phyloP scores from a whole-genome alignment of 1,284 basidiomycete species.

The Austroboletus niveus region DNA sequence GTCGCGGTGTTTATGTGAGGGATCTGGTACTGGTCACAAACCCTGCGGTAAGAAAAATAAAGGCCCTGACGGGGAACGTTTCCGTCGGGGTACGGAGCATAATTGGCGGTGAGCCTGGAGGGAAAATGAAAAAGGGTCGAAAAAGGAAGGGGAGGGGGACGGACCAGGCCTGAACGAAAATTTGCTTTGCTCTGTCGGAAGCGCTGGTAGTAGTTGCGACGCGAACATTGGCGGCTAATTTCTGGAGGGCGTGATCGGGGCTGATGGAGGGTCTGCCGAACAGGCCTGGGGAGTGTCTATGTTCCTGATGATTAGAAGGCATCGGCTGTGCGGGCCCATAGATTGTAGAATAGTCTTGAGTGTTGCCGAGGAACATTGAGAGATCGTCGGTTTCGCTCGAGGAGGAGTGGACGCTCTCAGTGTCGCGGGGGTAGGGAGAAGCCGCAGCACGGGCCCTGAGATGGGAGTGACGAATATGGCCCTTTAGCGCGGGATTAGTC shows the following conservation, averaged over 20 bases:
- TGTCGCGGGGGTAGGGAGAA: conserved; percentile 79
- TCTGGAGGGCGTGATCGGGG: conserved; percentile 76
- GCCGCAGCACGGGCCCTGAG: conserved; percentile 73
- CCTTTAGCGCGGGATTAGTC: conserved; percentile 68
- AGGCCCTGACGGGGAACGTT: conserved; percentile 86
- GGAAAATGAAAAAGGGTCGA: conserved; percentile 18
- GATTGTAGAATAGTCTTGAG: conserved; percentile 62
- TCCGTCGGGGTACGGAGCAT: conserved; percentile 86
- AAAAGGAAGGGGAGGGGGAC: conserved; percentile 26
- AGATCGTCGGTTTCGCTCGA: conserved; percentile 83
- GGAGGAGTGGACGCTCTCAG: conserved; percentile 80
- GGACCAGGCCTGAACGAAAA: conserved; percentile 86
- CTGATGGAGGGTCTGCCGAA: conserved; percentile 74
- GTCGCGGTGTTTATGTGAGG: conserved; percentile 94
- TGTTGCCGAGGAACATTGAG: conserved; percentile 64
- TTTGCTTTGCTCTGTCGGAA: conserved; percentile 84
- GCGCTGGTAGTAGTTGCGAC: conserved; percentile 86
- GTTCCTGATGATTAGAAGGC: conserved; percentile 53
- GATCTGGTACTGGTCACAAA: conserved; percentile 87
- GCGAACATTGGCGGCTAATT: conserved; percentile 80
- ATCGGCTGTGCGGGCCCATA: conserved; percentile 49
- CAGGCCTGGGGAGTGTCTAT: conserved; percentile 62
- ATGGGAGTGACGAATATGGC: conserved; percentile 68
- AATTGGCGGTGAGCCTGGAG: conserved; percentile 80
- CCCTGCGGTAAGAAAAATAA: conserved; percentile 88